Evolutionary conservation across 2,329 filamentous ascomycete species (phyloP).

Genomic region (Ascochyta fabae): DNA sequence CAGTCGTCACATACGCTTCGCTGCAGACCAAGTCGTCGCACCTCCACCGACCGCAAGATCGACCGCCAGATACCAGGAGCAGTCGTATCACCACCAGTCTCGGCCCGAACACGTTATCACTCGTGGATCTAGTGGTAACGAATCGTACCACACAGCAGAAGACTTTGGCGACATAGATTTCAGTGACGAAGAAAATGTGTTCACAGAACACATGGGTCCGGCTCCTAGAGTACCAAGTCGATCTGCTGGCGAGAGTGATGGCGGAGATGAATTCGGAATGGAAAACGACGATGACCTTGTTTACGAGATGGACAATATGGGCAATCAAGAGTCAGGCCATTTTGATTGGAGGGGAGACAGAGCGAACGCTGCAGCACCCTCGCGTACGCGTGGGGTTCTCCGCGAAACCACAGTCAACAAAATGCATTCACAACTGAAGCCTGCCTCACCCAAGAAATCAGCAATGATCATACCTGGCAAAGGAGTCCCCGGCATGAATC

Average conservation of each 20-base stretch:
- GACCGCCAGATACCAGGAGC: conserved; percentile 17
- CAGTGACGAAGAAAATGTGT: conserved; percentile 33
- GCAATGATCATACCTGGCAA: conserved; percentile 34
- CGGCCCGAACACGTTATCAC: conserved; percentile 8
- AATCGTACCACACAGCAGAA: conserved; percentile 23
- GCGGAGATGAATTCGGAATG: conserved; percentile 39
- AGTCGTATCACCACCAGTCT: conserved; percentile 22
- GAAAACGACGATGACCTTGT: conserved; percentile 44
- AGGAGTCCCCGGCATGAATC: conserved; percentile 51
- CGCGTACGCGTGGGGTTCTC: conserved; percentile 34
- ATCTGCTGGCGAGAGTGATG: conserved; percentile 14
- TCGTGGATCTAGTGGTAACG: conserved; percentile 12
- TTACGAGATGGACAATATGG: conserved; percentile 52
- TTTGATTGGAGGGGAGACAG: conserved; percentile 42
- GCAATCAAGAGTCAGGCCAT: conserved; percentile 42
- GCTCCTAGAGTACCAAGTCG: conserved; percentile 2
- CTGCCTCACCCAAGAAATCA: conserved; percentile 38
- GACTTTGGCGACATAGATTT: conserved; percentile 38
- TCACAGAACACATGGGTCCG: conserved; percentile 31
- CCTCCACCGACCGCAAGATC: conserved; percentile 13
- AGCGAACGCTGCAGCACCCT: conserved; percentile 20
- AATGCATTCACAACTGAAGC: conserved; percentile 21
- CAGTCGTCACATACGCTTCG: conserved; percentile 35
- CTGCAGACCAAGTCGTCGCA: conserved; percentile 22
- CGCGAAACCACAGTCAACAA: conserved; percentile 40